phyloP scores from a whole-genome alignment of 805 yeast species.

The Ogataea trehaloabstinens region DNA sequence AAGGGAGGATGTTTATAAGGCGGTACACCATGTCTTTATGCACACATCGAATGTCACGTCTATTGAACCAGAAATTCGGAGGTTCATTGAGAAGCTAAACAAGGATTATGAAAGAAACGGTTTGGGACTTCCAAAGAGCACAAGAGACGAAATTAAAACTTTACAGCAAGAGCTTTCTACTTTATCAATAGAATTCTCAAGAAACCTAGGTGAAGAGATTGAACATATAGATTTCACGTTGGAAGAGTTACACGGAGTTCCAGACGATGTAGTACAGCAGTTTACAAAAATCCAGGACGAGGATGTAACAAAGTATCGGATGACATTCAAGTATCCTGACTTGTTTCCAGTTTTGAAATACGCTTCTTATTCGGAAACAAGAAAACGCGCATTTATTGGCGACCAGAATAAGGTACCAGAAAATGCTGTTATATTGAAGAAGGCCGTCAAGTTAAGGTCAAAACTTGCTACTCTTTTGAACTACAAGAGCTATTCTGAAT shows the following conservation, averaged over 20 bases:
- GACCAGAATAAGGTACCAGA: constrained; percentile 66
- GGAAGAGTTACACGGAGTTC: constrained; percentile 73
- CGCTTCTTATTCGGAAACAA: constrained; percentile 61
- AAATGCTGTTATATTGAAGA: constrained; percentile 58
- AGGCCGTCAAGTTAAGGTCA: constrained; percentile 61
- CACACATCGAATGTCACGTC: constrained; percentile 30
- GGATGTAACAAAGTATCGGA: constrained; percentile 47
- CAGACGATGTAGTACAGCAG: constrained; percentile 57
- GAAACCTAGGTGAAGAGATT: constrained; percentile 69
- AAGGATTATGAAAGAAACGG: constrained; percentile 66
- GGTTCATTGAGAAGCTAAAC: constrained; percentile 56
- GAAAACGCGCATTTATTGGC: constrained; percentile 63
- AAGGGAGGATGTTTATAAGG: constrained; percentile 64
- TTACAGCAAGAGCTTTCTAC: constrained; percentile 59
- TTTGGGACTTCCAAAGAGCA: constrained; percentile 54
- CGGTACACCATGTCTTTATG: constrained; percentile 52
- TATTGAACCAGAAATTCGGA: constrained; percentile 52
- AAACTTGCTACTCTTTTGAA: constrained; percentile 64
- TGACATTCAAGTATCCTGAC: constrained; percentile 83
- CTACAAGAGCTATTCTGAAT: constrained; percentile 66
- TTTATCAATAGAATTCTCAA: constrained; percentile 54
- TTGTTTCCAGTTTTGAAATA: constrained; percentile 72
- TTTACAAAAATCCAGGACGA: constrained; percentile 46
- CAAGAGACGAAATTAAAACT: constrained; percentile 54
- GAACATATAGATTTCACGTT: constrained; percentile 57